Evolutionary conservation across 1,284 basidiomycete genomes (phyloP).

Genomic region (Xanthoconium separans): DNA sequence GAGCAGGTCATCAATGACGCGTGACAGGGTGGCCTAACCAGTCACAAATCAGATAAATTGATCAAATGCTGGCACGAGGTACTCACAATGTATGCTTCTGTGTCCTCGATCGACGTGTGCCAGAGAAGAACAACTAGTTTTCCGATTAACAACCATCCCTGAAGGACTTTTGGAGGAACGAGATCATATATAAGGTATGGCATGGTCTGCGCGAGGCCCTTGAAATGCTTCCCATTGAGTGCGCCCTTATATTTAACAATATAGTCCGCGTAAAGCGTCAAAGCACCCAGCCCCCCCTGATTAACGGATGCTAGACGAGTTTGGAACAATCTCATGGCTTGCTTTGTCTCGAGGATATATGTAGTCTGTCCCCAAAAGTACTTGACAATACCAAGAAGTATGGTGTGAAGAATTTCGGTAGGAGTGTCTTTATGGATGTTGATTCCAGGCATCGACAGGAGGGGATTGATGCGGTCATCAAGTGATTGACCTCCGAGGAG

Average conservation of each 20-base stretch:
- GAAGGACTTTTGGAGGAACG: background rate
- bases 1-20: conserved; percentile 19
- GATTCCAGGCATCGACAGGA: conserved; percentile 6
- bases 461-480: conserved; percentile 15
- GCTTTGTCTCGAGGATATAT: conserved; percentile 1
- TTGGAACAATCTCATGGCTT: background rate
- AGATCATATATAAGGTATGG: background rate
- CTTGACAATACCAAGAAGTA: conserved; percentile 36
- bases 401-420: conserved; percentile 32
- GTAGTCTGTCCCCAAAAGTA: conserved; percentile 35
- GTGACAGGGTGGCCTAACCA: no score
- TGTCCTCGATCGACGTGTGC: conserved; percentile 27
- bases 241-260: conserved; percentile 16
- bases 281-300: background rate
- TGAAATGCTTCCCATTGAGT: conserved; percentile 30
- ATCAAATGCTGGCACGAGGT: background rate
- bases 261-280: conserved; percentile 12
- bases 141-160: conserved; percentile 1
- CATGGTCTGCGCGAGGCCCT: background rate
- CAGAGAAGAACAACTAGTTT: conserved; percentile 21
- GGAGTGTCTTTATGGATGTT: conserved; percentile 30
- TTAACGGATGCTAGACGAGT: background rate
- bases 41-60: no score
- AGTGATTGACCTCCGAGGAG: conserved; percentile 5
- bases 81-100: conserved; percentile 11